Base-by-base conservation (phyloP, 352 stramenopile genomes). In the Pythium sp. region DNA sequence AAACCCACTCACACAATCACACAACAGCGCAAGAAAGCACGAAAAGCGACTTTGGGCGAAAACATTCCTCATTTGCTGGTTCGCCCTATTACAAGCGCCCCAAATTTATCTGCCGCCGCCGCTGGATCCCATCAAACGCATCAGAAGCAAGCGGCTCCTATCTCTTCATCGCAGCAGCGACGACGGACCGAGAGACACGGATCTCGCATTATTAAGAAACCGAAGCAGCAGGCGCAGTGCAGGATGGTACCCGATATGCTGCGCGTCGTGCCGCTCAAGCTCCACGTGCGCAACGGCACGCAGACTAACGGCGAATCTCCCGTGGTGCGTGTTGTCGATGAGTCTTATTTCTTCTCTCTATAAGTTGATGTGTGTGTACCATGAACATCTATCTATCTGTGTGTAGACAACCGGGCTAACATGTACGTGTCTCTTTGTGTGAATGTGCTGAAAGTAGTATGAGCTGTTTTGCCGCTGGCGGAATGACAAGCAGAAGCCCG, bases 231-330 rank as follows among this genome's bases (percentile, higher is more conserved):
- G 41, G 22, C 41, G 41, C 41, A 49, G 41, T 20, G 15, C 41
- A n/a, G 22, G 32, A 72, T 72, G 67, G 43, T 68, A 61, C 67
- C 67, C 38, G 67, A 72, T 8, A 51, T 75, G 38, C 54, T 75
- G 43, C 66, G 66, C 53, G 58, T 65, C 70, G 55, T 70, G 68
- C 81, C 81, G 66, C 81, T 89, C 58, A 87, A 87, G 66, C 62
- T 89, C 32, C 79, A 86, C 54, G 81, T 89, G 68, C 77, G 81
- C 73, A 86, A 80, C 62, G 79, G 75, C 54, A 89, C 81, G 14
- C 81, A 89, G 56, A 80, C 73, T 7, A 81, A 82, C 34, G 77
- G 72, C 59, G 79, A 87, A 61, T 69, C 75, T 28, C 77, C 81
- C 7, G 70, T 89, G 68, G 80, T 89, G 79, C 75, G 77, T 69